Conservation (phyloP, 495 filamentous ascomycete species). For the Penicillium riverlandense region DNA sequence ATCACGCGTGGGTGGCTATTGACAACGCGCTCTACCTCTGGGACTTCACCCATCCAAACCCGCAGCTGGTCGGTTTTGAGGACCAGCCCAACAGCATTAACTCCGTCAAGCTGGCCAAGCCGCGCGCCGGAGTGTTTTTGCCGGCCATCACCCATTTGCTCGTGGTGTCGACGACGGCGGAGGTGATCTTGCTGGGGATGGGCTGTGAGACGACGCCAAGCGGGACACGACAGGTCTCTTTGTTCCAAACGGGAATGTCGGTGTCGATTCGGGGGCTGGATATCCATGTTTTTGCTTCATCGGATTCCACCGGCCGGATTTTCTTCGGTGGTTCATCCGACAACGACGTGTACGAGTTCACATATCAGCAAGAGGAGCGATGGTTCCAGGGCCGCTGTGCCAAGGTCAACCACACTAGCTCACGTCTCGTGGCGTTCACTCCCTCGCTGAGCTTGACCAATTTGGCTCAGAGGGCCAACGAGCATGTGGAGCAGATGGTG, state of each 20-base stretch:
- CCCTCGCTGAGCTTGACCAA: slow-evolving; percentile 48
- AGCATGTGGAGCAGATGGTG: slow-evolving; percentile 66
- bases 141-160: slow-evolving; percentile 75
- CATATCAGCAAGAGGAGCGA: slow-evolving; percentile 91
- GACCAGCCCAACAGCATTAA: slow-evolving; percentile 80
- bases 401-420: slow-evolving; percentile 79
- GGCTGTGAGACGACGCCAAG: slow-evolving; percentile 49
- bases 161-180: slow-evolving; percentile 76
- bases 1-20: slow-evolving; percentile 92
- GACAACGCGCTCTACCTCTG: slow-evolving; percentile 95
- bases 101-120: slow-evolving; percentile 72
- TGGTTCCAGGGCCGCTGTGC: slow-evolving; percentile 84
- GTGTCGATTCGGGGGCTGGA: slow-evolving; percentile 63
- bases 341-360: slow-evolving; percentile 84
- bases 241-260: slow-evolving; percentile 82
- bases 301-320: slow-evolving; percentile 69
- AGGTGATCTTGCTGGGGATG: slow-evolving; percentile 78
- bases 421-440: slow-evolving; percentile 63
- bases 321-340: slow-evolving; percentile 81
- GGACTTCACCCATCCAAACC: slow-evolving; percentile 87
- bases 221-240: slow-evolving; percentile 61
- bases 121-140: slow-evolving; percentile 76
- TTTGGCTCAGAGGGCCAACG: slow-evolving; percentile 36
- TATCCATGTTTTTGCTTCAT: slow-evolving; percentile 70
- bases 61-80: slow-evolving; percentile 87